These are phyloP conservation scores for Metschnikowia gruessii DNA, from an alignment of 805 yeast genomes.

Conservation along the genomic window DNA sequence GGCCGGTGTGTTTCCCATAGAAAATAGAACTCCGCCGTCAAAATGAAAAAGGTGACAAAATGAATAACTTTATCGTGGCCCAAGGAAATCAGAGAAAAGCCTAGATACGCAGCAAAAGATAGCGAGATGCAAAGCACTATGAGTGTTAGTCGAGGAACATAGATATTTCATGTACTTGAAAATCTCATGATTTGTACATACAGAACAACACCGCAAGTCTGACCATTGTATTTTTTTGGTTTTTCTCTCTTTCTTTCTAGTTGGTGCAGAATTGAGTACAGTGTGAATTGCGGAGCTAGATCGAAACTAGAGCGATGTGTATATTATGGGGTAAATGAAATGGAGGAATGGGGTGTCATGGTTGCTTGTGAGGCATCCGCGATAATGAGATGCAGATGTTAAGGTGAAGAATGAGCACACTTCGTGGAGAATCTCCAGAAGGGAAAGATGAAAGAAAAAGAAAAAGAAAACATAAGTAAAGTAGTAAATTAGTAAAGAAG, in stretches of 20 bases:
- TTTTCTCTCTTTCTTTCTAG: not conserved
- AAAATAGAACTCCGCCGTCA: conserved; percentile 50
- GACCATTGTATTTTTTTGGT: conserved; percentile 1
- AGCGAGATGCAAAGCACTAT: conserved; percentile 30
- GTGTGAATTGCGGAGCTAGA: no score
- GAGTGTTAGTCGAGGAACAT: conserved; percentile 7
- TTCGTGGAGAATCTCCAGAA: no score
- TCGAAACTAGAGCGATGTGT: no score
- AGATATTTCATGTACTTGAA: not conserved
- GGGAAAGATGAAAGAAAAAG: no score
- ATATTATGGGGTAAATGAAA: no score
- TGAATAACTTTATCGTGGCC: conserved; percentile 53
- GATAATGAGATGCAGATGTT: no score
- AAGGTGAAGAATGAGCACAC: no score
- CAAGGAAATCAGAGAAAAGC: conserved; percentile 48
- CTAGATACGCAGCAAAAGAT: conserved; percentile 42
- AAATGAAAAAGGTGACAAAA: conserved; percentile 42
- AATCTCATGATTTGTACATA: conserved; percentile 4
- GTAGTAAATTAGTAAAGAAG: no score
- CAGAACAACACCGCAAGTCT: conserved; percentile 7
- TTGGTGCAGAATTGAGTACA: not conserved
- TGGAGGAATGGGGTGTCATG: no score
- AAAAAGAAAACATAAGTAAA: no score
- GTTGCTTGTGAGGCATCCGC: no score
- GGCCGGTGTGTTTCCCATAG: conserved; percentile 34